Base-by-base conservation (phyloP, 2,329 filamentous ascomycete genomes). In the Trichoderma atrobrunneum region DNA sequence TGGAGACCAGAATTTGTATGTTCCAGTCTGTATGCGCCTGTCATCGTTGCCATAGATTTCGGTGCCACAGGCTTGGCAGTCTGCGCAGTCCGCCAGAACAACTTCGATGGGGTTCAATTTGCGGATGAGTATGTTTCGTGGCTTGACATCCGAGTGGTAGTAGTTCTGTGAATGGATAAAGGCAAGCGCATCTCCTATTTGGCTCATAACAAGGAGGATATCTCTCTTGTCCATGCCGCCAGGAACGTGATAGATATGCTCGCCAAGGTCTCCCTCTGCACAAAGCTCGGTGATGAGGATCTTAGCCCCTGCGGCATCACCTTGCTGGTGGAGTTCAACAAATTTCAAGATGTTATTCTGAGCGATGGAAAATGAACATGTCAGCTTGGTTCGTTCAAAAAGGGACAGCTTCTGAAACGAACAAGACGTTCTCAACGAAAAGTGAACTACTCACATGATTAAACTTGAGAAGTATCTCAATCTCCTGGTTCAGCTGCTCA, bases 271-370 rank as follows among this genome's bases (percentile, higher is more conserved):
- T 0, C 79, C 79, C 5, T 73, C 71, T 1, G 70, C 64, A 30
- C 80, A 81, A 4, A 80, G 75, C 65, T 81, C 80, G 26, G 78
- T 80, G 8, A 81, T 71, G 5, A 81, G 76, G 16, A 81, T 60
- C 7, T 76, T 76, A 3, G 74, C 74, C 1, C 62, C 69, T 2
- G 73, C 71, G 1, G 63, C 61, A 7, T n/a, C 56, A 3, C 18
- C 11, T 16, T 79, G 74, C 63, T 80, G 75, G 64, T 77, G 74
- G 65, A 75, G 77, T 26, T 78, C 78, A 28, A 78, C 51, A 62
- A 78, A 78, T 65, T 77, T 76, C 43, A 81, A 70, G 16, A 81
- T 76, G 28, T 79, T 75, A 0, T 75, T 67, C 80, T 80, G 11
- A 11, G 8, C 7, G 10, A 34, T 11, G 5, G 2, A 30, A 24